These are phyloP conservation scores for Hymenoscyphus repandus DNA, from an alignment of 2,329 filamentous ascomycete species.

Conservation along the genomic window DNA sequence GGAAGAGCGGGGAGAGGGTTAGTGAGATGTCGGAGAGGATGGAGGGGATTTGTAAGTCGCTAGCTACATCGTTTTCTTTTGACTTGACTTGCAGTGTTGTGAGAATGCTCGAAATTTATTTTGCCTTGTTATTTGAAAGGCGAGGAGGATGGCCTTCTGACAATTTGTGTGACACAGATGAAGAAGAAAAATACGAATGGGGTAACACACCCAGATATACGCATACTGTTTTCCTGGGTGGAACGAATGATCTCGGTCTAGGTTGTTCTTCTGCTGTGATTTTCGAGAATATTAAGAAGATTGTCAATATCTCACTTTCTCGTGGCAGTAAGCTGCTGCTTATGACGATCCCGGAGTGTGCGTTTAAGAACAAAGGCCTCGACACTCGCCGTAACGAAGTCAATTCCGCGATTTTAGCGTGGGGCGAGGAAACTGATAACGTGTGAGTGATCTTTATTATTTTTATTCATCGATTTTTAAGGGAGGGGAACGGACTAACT, in stretches of 20 bases:
- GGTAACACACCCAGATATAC: background rate
- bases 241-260: constrained; percentile 58
- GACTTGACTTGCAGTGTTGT: too few relatives aligned
- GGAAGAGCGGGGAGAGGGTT: constrained; percentile 21
- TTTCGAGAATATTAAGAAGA: constrained; percentile 40
- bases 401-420: constrained; percentile 43
- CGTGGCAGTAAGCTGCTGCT: constrained; percentile 52
- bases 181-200: too few relatives aligned
- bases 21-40: constrained; percentile 13
- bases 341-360: constrained; percentile 55
- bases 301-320: constrained; percentile 44
- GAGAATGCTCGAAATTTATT: too few relatives aligned
- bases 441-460: constrained; percentile 12
- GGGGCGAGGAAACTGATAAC: constrained; percentile 1
- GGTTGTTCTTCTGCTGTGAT: constrained; percentile 36
- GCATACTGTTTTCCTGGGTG: constrained; percentile 43
- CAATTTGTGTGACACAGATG: background rate
- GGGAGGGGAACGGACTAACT: background rate
- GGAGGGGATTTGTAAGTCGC: constrained; percentile 7
- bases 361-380: constrained; percentile 24
- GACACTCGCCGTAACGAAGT: constrained; percentile 38
- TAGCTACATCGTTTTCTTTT: background rate
- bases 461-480: background rate
- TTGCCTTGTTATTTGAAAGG: too few relatives aligned
- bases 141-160: background rate